A percentile compares a stretch with the other conserved stretches of the same genome.
These are phyloP conservation scores for Hymenoscyphus infarciens DNA, from an alignment of 2,329 filamentous ascomycete species.

Conservation along the genomic window DNA sequence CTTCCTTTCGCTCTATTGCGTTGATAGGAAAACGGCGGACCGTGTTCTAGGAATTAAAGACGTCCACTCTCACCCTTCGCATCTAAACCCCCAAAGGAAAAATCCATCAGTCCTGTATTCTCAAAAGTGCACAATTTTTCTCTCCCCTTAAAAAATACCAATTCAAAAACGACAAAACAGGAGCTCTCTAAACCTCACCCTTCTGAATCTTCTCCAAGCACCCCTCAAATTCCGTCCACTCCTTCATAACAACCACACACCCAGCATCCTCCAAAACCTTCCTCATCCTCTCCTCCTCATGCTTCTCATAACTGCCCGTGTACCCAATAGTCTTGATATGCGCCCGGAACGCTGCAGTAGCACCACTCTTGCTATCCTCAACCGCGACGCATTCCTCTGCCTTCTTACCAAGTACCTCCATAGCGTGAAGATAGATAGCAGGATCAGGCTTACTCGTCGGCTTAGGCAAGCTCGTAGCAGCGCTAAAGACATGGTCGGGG, in stretches of 20 bases:
- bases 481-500: slow-evolving; percentile 73
- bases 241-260: slow-evolving; percentile 57
- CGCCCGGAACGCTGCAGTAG: slow-evolving; percentile 71
- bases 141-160: background rate
- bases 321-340: slow-evolving; percentile 81
- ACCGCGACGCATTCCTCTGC: slow-evolving; percentile 73
- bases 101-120: background rate
- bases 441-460: slow-evolving; percentile 92
- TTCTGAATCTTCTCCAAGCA: slow-evolving; percentile 27
- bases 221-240: slow-evolving; percentile 52
- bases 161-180: background rate
- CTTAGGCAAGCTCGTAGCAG: slow-evolving; percentile 70
- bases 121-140: background rate
- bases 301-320: slow-evolving; percentile 66
- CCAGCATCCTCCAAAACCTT: slow-evolving; percentile 58
- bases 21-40: no score
- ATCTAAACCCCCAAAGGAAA: background rate
- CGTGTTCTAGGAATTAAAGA: no score
- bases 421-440: slow-evolving; percentile 77
- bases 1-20: no score
- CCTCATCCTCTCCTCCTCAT: slow-evolving; percentile 62
- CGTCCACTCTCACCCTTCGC: background rate
- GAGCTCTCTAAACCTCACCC: slow-evolving; percentile 17
- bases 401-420: slow-evolving; percentile 68
- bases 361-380: slow-evolving; percentile 86